Evolutionary conservation across 75 land plant genomes (phyloP).

Genomic region (Chamaecyparis obtusa): DNA sequence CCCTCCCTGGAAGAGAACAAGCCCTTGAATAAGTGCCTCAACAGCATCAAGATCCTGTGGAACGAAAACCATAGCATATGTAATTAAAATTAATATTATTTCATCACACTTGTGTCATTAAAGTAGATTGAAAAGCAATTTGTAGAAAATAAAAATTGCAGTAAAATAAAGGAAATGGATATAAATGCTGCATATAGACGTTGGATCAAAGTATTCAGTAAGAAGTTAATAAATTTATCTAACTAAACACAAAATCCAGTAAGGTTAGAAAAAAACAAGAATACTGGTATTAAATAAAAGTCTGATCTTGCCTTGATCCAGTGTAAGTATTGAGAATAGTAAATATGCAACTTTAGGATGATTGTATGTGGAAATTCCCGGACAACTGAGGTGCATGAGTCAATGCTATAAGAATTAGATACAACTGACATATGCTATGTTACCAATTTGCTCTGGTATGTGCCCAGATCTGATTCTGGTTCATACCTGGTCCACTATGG

Average conservation of each 20-base stretch:
- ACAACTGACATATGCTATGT: neutral
- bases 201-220: neutral
- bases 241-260: neutral
- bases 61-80: neutral
- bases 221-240: neutral
- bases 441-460: too few relatives aligned
- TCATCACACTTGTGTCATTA: neutral
- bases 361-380: neutral
- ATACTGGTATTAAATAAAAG: too few relatives aligned
- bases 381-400: neutral
- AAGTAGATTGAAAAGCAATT: neutral
- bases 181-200: neutral
- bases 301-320: neutral
- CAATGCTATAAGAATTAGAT: neutral
- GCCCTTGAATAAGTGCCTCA: conserved; percentile 97
- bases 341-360: neutral
- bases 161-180: neutral
- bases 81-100: neutral
- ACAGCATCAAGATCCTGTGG: conserved; percentile 98
- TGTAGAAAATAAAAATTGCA: neutral
- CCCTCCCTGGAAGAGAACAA: conserved; percentile 96
- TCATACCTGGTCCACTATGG: too few relatives aligned
- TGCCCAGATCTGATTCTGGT: too few relatives aligned
- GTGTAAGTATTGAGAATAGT: neutral
- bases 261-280: neutral